Percentiles rank a stretch among this genome's conserved stretches.
phyloP scores from a whole-genome alignment of 2,329 filamentous ascomycete genomes.

The Bisporella sp. region DNA sequence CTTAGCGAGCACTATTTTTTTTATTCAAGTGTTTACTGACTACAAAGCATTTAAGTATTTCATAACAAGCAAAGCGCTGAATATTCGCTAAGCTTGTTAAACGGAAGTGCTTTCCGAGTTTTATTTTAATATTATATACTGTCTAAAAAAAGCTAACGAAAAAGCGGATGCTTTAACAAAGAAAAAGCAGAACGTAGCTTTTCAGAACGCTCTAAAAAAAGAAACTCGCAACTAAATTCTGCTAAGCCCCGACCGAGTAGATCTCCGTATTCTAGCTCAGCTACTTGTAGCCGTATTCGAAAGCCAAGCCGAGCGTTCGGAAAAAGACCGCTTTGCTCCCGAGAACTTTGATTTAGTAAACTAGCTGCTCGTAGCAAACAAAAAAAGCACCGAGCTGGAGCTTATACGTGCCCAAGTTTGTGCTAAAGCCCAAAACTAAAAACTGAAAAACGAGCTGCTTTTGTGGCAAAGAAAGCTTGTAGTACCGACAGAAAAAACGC shows the following conservation, averaged over 20 bases:
- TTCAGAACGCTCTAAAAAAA: no score
- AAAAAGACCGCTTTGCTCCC: no score
- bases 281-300: background rate
- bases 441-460: background rate
- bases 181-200: no score
- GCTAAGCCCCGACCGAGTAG: no score
- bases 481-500: background rate
- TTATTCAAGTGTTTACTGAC: background rate
- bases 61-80: background rate
- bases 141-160: background rate
- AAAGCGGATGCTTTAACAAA: no score
- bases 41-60: background rate
- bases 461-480: background rate
- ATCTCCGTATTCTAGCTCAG: no score
- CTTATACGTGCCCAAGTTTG: no score
- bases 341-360: background rate
- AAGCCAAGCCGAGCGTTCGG: background rate
- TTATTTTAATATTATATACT: background rate
- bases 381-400: background rate
- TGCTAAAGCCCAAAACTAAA: background rate
- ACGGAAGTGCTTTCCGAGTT: no score
- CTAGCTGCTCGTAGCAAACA: background rate
- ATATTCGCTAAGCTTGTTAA: no score
- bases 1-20: background rate
- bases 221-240: no score